Evolutionary conservation across 441 rosid species (phyloP).

Genomic region (Daphne laureola): DNA sequence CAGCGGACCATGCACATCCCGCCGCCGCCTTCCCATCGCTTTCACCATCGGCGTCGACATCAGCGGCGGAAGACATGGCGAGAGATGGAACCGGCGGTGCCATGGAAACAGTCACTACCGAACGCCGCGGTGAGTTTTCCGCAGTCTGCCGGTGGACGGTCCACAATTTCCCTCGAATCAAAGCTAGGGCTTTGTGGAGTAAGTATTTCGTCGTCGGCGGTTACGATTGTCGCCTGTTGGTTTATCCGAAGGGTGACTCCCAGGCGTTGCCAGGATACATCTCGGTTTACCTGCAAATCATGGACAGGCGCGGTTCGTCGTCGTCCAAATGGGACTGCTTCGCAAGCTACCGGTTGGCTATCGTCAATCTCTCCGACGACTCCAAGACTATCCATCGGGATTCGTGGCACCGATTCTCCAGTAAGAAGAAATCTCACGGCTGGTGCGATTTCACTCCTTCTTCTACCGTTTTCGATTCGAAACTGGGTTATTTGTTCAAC

Average conservation of each 20-base stretch:
- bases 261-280: constrained; percentile 97
- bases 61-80: constrained; percentile 44
- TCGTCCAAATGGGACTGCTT: constrained; percentile 97
- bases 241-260: constrained; percentile 96
- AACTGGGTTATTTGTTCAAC: constrained; percentile 68
- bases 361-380: constrained; percentile 70
- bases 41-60: constrained; percentile 26
- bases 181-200: constrained; percentile 93
- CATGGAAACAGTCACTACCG: constrained; percentile 68
- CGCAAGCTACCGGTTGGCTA: constrained; percentile 88
- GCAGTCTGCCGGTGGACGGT: constrained; percentile 97
- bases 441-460: constrained; percentile 98
- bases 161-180: constrained; percentile 63
- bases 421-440: constrained; percentile 95
- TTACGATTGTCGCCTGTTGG: constrained; percentile 86
- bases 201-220: constrained; percentile 99
- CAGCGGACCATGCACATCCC: constrained; percentile 37
- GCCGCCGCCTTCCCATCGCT: constrained; percentile 31
- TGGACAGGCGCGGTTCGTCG: constrained; percentile 88
- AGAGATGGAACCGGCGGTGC: constrained; percentile 77
- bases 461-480: constrained; percentile 74
- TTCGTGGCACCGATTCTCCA: constrained; percentile 94
- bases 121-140: constrained; percentile 79
- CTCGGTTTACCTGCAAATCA: constrained; percentile 88
- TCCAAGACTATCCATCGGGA: constrained; percentile 89